Evolutionary conservation across 2,329 filamentous ascomycete species (phyloP).

Genomic region (Beauveria sp.): DNA sequence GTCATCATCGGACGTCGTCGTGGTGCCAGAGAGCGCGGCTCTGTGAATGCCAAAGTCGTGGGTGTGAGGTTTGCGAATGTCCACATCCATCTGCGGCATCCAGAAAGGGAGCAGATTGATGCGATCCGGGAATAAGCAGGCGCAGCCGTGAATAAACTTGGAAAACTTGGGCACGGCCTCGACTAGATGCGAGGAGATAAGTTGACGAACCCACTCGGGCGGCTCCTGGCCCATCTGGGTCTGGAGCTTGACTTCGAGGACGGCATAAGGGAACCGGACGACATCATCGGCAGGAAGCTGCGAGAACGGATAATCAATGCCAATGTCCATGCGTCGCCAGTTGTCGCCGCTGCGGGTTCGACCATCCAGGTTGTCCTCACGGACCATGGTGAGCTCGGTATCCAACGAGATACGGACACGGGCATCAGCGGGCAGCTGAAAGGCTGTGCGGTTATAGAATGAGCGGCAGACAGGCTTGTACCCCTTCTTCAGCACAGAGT

Average conservation of each 20-base stretch:
- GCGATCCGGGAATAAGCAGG: slow-evolving; percentile 74
- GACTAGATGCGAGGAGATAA: slow-evolving; percentile 88
- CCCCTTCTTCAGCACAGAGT: slow-evolving; percentile 78
- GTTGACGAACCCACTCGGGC: slow-evolving; percentile 90
- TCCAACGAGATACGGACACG: slow-evolving; percentile 94
- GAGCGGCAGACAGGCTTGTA: slow-evolving; percentile 86
- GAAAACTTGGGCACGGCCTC: slow-evolving; percentile 99
- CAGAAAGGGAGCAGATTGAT: slow-evolving; percentile 93
- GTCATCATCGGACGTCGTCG: slow-evolving; percentile 70
- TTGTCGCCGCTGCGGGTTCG: slow-evolving; percentile 69
- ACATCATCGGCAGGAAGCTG: slow-evolving; percentile 81
- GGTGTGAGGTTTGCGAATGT: slow-evolving; percentile 86
- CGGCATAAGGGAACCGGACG: slow-evolving; percentile 88
- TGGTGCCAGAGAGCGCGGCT: slow-evolving; percentile 63
- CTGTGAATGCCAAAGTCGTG: slow-evolving; percentile 88
- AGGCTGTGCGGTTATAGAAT: slow-evolving; percentile 97
- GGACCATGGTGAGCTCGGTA: slow-evolving; percentile 88
- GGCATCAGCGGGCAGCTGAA: slow-evolving; percentile 92
- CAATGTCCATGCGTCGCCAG: slow-evolving; percentile 96
- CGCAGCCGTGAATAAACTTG: slow-evolving; percentile 96
- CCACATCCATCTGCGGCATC: slow-evolving; percentile 97
- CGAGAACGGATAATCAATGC: slow-evolving; percentile 88
- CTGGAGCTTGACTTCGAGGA: slow-evolving; percentile 95
- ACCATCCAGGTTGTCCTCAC: slow-evolving; percentile 91
- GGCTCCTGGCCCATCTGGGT: slow-evolving; percentile 93